Conservation (phyloP, 345 rosid genomes). For the Populus alba region DNA sequence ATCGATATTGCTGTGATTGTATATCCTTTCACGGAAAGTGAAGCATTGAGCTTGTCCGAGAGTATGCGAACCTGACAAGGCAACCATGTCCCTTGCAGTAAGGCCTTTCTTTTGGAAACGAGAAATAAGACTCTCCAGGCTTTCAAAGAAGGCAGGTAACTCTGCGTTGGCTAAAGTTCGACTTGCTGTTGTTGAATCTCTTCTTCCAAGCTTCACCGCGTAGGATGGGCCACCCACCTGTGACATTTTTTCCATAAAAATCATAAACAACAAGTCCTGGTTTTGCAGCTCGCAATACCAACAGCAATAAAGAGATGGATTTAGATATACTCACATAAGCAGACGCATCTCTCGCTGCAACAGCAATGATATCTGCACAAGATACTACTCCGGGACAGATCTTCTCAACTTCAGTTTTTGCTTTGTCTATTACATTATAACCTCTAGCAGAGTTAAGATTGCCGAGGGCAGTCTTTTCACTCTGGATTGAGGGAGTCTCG, state of each 20-base stretch:
- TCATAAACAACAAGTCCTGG: too few relatives aligned
- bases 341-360: neutral
- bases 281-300: neutral
- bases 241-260: too few relatives aligned
- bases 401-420: neutral
- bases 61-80: constrained; percentile 19
- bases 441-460: neutral
- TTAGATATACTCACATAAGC: neutral
- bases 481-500: neutral
- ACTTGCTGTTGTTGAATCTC: neutral
- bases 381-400: neutral
- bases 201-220: neutral
- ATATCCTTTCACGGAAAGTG: neutral
- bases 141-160: constrained; percentile 16
- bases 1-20: neutral
- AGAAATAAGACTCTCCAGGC: constrained; percentile 13
- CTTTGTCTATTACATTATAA: neutral
- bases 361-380: neutral
- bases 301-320: neutral
- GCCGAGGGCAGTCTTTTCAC: neutral
- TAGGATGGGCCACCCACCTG: neutral
- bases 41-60: constrained; percentile 6
- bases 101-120: constrained; percentile 28
- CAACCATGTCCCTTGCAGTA: constrained; percentile 31
- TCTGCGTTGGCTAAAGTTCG: constrained; percentile 17